Conservation (phyloP, 2,329 filamentous ascomycete species). For the Colletotrichum camelliae region DNA sequence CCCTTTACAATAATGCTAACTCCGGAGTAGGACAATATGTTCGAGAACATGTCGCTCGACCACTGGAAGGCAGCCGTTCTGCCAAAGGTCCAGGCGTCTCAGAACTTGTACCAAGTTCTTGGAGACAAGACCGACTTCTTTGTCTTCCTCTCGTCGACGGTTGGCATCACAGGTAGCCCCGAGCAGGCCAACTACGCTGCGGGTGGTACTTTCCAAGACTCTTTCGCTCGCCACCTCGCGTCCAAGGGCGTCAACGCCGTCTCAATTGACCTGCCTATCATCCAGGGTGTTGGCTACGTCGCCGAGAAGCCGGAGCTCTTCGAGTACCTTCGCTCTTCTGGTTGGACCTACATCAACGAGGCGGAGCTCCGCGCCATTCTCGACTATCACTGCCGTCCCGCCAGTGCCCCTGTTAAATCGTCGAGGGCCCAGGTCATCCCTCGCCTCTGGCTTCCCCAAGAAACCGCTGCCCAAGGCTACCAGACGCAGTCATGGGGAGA, state of each 20-base stretch:
- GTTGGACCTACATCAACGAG: constrained; percentile 25
- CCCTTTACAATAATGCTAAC: neutral
- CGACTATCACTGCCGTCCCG: constrained; percentile 28
- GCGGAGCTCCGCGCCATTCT: constrained; percentile 29
- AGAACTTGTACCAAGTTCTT: constrained; percentile 36
- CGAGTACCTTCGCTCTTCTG: constrained; percentile 23
- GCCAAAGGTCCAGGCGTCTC: constrained; percentile 39
- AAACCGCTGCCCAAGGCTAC: constrained; percentile 27
- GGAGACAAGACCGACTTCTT: constrained; percentile 36
- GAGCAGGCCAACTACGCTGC: constrained; percentile 50
- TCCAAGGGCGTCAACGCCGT: constrained; percentile 45
- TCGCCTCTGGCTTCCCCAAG: constrained; percentile 27
- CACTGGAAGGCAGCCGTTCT: constrained; percentile 20
- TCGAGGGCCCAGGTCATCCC: constrained; percentile 27
- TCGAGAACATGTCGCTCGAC: constrained; percentile 21
- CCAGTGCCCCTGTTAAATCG: neutral
- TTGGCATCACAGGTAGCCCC: constrained; percentile 29
- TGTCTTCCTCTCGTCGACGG: constrained; percentile 36
- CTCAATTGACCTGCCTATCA: constrained; percentile 57
- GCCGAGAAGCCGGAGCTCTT: constrained; percentile 45
- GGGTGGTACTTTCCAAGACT: constrained; percentile 47
- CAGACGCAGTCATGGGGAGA: constrained; percentile 23
- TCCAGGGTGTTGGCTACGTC: constrained; percentile 56
- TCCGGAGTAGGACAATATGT: constrained; percentile 7
- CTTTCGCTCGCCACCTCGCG: constrained; percentile 44